phyloP scores from a whole-genome alignment of 2,329 filamentous ascomycete species.

The Coleophoma eucalyptorum region DNA sequence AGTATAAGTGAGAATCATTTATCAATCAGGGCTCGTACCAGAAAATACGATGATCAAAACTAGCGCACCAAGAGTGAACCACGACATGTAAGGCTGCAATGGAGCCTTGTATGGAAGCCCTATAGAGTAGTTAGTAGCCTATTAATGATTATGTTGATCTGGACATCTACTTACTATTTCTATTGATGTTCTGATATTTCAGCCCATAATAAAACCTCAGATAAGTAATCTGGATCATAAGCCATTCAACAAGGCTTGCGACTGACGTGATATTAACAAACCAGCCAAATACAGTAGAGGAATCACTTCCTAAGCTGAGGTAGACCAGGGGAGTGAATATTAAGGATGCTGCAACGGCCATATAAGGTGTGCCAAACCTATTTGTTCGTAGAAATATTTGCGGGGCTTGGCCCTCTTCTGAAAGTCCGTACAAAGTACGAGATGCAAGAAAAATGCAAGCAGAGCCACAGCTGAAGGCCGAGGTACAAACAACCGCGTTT shows the following conservation, averaged over 20 bases:
- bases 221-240: constrained; percentile 53
- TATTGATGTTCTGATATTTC: no score
- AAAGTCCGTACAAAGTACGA: constrained; percentile 66
- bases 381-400: constrained; percentile 54
- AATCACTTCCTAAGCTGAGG: constrained; percentile 61
- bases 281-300: constrained; percentile 64
- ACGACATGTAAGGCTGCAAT: no score
- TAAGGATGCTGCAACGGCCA: constrained; percentile 50
- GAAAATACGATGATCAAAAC: no score
- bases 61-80: no score
- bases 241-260: constrained; percentile 57
- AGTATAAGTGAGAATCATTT: no score
- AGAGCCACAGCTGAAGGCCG: constrained; percentile 59
- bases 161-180: no score
- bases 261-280: constrained; percentile 66
- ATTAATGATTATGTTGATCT: no score
- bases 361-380: constrained; percentile 55
- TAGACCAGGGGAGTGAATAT: constrained; percentile 52
- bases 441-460: constrained; percentile 62
- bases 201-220: constrained; percentile 57
- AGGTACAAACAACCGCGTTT: constrained; percentile 65
- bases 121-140: no score
- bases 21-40: no score
- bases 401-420: constrained; percentile 62
- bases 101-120: no score